phyloP scores from a whole-genome alignment of 345 rosid species.

The Citrus inodora region DNA sequence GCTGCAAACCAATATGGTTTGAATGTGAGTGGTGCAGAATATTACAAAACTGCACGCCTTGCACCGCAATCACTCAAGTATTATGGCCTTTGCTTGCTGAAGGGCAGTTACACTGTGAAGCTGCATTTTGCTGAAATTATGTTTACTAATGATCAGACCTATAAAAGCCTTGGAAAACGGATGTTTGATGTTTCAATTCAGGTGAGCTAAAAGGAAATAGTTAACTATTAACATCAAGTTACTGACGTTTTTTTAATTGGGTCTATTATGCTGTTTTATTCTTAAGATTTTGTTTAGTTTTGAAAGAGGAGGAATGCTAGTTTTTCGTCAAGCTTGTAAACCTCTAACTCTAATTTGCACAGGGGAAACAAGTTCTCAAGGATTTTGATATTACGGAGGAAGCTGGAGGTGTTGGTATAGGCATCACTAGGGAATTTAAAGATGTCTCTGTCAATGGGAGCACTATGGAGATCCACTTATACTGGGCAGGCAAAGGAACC shows the following conservation, averaged over 20 bases:
- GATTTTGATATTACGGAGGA: constrained; percentile 62
- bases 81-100: constrained; percentile 67
- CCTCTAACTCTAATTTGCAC: constrained; percentile 6
- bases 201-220: constrained; percentile 34
- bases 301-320: neutral
- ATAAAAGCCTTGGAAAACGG: constrained; percentile 63
- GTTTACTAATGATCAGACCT: constrained; percentile 48
- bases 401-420: constrained; percentile 75
- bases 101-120: constrained; percentile 53
- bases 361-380: constrained; percentile 55
- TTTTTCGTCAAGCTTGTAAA: neutral
- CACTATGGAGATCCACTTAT: constrained; percentile 72
- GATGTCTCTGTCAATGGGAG: constrained; percentile 44
- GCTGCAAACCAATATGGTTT: constrained; percentile 30
- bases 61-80: constrained; percentile 75
- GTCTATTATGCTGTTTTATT: neutral
- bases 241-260: neutral
- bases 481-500: constrained; percentile 88
- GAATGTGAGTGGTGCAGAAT: constrained; percentile 28
- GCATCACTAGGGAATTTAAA: constrained; percentile 23
- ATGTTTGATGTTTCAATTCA: constrained; percentile 76
- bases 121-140: constrained; percentile 93
- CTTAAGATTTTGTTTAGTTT: neutral
- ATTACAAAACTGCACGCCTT: constrained; percentile 63
- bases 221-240: neutral